Percentiles rank a stretch among this genome's conserved stretches.
These are phyloP conservation scores for Epichloe typhina DNA, from an alignment of 2,329 filamentous ascomycete species.

Conservation along the genomic window DNA sequence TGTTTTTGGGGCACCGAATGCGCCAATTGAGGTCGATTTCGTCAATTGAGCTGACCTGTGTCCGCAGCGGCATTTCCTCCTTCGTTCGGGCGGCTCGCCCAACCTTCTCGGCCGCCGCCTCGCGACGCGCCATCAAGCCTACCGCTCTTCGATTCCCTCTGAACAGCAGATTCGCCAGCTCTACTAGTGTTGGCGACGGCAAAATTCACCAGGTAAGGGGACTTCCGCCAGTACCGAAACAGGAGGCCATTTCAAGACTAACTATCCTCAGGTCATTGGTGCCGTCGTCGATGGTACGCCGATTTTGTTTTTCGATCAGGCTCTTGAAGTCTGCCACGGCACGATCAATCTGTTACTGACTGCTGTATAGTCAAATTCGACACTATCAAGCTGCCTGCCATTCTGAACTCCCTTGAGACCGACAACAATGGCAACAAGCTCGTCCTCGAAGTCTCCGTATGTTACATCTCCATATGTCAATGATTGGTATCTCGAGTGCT, in stretches of 20 bases:
- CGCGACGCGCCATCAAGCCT: slow-evolving; percentile 45
- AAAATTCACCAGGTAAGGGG: slow-evolving; percentile 56
- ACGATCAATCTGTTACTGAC: slow-evolving; percentile 12
- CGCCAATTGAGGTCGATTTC: slow-evolving; percentile 39
- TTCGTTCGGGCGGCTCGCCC: slow-evolving; percentile 50
- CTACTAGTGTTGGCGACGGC: slow-evolving; percentile 44
- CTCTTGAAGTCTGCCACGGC: neutral
- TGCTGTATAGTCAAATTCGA: slow-evolving; percentile 80
- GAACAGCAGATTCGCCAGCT: slow-evolving; percentile 47
- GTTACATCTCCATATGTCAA: slow-evolving; percentile 13
- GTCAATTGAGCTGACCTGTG: slow-evolving; percentile 31
- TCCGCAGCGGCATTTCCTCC: slow-evolving; percentile 51
- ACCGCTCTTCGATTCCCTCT: slow-evolving; percentile 40
- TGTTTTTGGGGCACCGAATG: slow-evolving; percentile 10
- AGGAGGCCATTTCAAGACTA: slow-evolving; percentile 13
- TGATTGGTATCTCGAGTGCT: slow-evolving; percentile 2
- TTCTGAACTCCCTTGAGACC: slow-evolving; percentile 93
- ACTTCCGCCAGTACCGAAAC: slow-evolving; percentile 3
- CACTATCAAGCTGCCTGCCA: slow-evolving; percentile 79
- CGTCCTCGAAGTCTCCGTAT: slow-evolving; percentile 90
- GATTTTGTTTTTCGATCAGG: slow-evolving; percentile 5
- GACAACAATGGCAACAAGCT: slow-evolving; percentile 89
- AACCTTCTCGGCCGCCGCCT: slow-evolving; percentile 42
- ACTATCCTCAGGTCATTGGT: slow-evolving; percentile 75
- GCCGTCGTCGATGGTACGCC: slow-evolving; percentile 93